phyloP scores from a whole-genome alignment of 2,329 filamentous ascomycete genomes.

The Penicillium vulpinum region DNA sequence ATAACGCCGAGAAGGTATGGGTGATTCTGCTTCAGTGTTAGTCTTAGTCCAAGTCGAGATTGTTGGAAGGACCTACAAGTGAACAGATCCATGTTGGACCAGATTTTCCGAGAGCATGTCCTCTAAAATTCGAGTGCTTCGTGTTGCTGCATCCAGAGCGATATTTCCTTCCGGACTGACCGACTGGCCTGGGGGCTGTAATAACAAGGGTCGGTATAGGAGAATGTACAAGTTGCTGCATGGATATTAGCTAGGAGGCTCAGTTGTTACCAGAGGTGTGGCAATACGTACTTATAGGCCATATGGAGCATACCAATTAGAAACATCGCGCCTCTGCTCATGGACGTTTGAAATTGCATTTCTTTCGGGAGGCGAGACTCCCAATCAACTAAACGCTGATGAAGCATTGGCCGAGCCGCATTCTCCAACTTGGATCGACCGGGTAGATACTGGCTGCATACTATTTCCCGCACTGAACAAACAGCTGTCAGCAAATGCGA shows the following conservation, averaged over 20 bases:
- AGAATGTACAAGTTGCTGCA: constrained; percentile 48
- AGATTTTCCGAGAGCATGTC: constrained; percentile 49
- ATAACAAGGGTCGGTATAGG: constrained; percentile 46
- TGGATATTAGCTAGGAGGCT: neutral
- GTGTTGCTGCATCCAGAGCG: constrained; percentile 49
- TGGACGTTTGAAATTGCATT: constrained; percentile 37
- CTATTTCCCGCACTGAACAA: constrained; percentile 36
- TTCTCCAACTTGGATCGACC: constrained; percentile 25
- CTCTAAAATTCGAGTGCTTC: constrained; percentile 50
- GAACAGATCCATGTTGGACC: constrained; percentile 48
- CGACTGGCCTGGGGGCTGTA: constrained; percentile 33
- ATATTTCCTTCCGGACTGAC: constrained; percentile 39
- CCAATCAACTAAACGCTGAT: constrained; percentile 42
- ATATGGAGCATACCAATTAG: constrained; percentile 46
- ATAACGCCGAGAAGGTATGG: constrained; percentile 51
- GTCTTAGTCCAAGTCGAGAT: neutral
- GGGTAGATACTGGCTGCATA: constrained; percentile 40
- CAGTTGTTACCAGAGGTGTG: neutral
- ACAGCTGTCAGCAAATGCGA: neutral
- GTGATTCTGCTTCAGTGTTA: constrained; percentile 40
- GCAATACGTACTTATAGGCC: constrained; percentile 44
- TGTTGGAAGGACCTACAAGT: constrained; percentile 34
- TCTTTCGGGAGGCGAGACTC: constrained; percentile 38
- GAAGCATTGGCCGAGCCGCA: constrained; percentile 23
- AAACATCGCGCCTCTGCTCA: constrained; percentile 37